Evolutionary conservation across 2,329 filamentous ascomycete species (phyloP), one percentile per base, ranked within the genome.

Genomic region (Fusarium torreyae): DNA sequence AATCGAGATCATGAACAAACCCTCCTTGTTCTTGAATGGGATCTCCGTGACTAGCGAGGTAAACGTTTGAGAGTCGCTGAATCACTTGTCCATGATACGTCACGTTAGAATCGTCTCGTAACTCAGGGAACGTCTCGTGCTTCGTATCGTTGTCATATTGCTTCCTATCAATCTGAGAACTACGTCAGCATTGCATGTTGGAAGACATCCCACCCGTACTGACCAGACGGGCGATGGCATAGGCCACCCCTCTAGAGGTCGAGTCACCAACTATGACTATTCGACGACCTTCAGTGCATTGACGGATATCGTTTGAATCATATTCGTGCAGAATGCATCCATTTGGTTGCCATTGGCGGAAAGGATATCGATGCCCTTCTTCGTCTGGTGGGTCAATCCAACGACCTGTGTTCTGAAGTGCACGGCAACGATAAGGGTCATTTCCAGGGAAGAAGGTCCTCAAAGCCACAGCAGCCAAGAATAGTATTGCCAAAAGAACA

Each of bases 231-330:
- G 18, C 65, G 38, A 75, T 65, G 3, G 86, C 85, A 82, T 86
- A 89, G 74, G 87, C 91, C 4, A 89, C 74, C 66, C 89, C 84
- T 17, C 88, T 84, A 3, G 85, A 82, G 0, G 84, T 86, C 1
- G 86, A 86, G 74, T 91, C 89, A 36, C 89, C 89, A 40, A 84
- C 80, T 68, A 91, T 86, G 5, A 88, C 80, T 17, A 90, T 73
- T 34, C 81, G 82, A 18, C 82, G 83, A 14, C 81, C 78, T 11
- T 78, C 77, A 17, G 89, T 80, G 69, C 89, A 91, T 53, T 78
- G 76, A 17, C 78, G 75, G 39, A 89, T 81, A 40, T 88, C 85
- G 17, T 81, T 75, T 5, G 76, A 74, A 14, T 81, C 81, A 77
- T 90, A 90, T 48, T 84, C 78, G 60, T 86, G 83, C 73, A 89